These are phyloP conservation scores for Elsinoe arachidis DNA, from an alignment of 2,329 filamentous ascomycete genomes.

Conservation along the genomic window DNA sequence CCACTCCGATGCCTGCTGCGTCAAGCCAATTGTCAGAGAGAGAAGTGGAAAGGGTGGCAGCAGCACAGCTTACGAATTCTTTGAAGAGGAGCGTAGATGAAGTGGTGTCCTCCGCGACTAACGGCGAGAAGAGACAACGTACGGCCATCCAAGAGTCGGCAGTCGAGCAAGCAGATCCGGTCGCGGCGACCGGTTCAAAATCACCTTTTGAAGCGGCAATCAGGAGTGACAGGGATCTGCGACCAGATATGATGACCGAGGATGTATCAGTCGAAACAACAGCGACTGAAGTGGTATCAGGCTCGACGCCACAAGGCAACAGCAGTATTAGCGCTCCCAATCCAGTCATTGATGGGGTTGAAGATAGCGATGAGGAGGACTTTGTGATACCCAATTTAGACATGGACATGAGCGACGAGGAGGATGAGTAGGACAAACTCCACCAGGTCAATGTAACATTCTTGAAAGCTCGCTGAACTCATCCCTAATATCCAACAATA, in stretches of 20 bases:
- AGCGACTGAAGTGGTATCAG: background rate
- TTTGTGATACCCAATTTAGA: slow-evolving; percentile 30
- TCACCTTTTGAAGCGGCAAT: too few species aligned
- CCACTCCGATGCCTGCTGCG: too few species aligned
- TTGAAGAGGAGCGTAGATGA: too few species aligned
- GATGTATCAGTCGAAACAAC: background rate
- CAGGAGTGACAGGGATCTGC: background rate
- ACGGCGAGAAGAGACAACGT: too few species aligned
- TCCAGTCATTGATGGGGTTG: slow-evolving; percentile 6
- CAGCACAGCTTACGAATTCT: too few species aligned
- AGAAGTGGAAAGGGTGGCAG: too few species aligned
- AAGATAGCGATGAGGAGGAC: slow-evolving; percentile 26
- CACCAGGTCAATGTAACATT: background rate
- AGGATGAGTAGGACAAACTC: slow-evolving; percentile 18
- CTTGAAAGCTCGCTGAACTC: background rate
- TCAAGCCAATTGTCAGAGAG: too few species aligned
- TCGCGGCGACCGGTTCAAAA: too few species aligned
- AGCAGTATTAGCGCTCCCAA: background rate
- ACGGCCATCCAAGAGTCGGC: too few species aligned
- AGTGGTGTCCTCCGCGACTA: too few species aligned
- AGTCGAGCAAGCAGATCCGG: too few species aligned
- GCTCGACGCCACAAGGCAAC: background rate
- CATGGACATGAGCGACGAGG: slow-evolving; percentile 24
- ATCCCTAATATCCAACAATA: too few species aligned
- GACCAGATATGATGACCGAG: background rate